Evolutionary conservation across 2,329 filamentous ascomycete genomes (phyloP), one percentile per base, ranked within the genome.

Genomic region (Aspergillus neoniger): DNA sequence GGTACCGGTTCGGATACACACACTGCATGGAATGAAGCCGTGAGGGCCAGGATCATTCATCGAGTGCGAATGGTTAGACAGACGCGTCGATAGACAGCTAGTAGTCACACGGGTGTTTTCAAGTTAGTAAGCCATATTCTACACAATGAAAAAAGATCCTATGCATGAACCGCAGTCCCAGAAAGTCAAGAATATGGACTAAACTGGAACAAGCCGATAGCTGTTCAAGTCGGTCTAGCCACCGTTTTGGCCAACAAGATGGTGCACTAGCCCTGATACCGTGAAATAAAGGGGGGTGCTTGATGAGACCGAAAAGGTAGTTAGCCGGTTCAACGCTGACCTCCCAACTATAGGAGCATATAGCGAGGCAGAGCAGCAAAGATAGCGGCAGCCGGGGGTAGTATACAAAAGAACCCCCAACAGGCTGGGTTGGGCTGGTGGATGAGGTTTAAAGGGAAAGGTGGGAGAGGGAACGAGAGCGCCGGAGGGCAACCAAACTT

Each of bases 1-100:
- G 52, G 61, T 65, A 67, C 67, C 36, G 43, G 62, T 64, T 55
- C 53, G 48, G 61, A 30, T 30, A 63, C 53, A 48, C 25, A 58
- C 25, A 58, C 55, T 56, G 50, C 47, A 51, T 50, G 39, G 25
- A 50, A 56, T 55, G 32, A 32, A 44, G 49, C 43, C 55, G 55
- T 51, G 60, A 23, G 58, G n/a, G 14, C 10, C n/a, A 32, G 25
- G 12, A 55, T 25, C 32, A 57, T 53, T 38, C 36, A 32, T 39
- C 48, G 41, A 36, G 58, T 36, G 58, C 17, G 25, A 14, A 30
- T 25, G 9, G 25, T 54, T 32, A 17, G 10, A 23, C 39, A 55
- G 36, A 32, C 14, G 55, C 23, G 9, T 19, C 15, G 12, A 30
- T 32, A 32, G 23, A 28, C 28, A 50, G 47, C 47, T 50, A 28